These are phyloP conservation scores for Trichoderma simmonsii DNA, from an alignment of 2,329 filamentous ascomycete genomes.

Conservation along the genomic window DNA sequence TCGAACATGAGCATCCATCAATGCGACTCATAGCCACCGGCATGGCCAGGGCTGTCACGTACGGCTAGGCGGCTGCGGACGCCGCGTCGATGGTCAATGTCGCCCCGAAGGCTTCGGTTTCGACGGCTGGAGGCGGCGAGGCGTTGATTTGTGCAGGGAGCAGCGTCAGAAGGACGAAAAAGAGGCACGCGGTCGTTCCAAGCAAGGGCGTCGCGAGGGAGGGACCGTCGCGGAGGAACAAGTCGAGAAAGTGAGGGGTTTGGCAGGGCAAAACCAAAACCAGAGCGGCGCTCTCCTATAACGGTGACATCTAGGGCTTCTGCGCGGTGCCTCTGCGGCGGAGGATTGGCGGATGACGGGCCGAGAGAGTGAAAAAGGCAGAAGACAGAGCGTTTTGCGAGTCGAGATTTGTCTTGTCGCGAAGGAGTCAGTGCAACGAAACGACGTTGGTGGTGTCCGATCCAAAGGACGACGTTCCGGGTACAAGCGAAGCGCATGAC, in stretches of 20 bases:
- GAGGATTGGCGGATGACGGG: background rate
- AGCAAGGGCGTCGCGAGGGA: background rate
- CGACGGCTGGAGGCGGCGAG: background rate
- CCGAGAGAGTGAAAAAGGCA: background rate
- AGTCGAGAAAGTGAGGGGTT: constrained; percentile 17
- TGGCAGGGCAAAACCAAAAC: constrained; percentile 21
- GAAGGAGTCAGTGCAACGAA: constrained; percentile 10
- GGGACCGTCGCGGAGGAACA: background rate
- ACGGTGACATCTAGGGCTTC: constrained; percentile 31
- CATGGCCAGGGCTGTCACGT: constrained; percentile 7
- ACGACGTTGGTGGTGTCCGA: constrained; percentile 9
- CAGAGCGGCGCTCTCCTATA: constrained; percentile 33
- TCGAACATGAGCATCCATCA: constrained; percentile 14
- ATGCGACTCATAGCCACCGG: constrained; percentile 1
- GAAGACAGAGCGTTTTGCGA: background rate
- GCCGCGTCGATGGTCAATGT: constrained; percentile 1
- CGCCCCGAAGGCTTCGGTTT: background rate
- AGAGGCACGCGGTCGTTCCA: constrained; percentile 9
- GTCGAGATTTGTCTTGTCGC: constrained; percentile 2
- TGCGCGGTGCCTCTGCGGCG: background rate
- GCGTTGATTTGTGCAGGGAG: background rate
- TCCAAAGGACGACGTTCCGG: constrained; percentile 10
- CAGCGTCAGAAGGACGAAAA: background rate
- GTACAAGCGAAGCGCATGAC: constrained; percentile 19
- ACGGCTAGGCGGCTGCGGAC: background rate